phyloP scores from a whole-genome alignment of 1,284 basidiomycete genomes.

The Ceraceosorus guamensis region DNA sequence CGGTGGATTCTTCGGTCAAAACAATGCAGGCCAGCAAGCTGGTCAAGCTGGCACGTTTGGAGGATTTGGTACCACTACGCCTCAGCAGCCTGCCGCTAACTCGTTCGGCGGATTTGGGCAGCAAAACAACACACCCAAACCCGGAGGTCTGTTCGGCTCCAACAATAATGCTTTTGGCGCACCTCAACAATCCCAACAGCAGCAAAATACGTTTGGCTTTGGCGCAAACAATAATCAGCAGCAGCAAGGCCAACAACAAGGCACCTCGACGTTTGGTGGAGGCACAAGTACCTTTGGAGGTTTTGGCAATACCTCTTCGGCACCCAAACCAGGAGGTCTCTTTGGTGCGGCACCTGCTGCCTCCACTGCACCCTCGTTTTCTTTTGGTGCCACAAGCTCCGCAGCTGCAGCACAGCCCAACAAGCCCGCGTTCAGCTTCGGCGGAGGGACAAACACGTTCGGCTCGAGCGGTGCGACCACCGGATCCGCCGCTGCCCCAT shows the following conservation, averaged over 20 bases:
- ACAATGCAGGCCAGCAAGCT: conserved; percentile 30
- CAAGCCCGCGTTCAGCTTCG: conserved; percentile 43
- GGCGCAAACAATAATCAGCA: not conserved
- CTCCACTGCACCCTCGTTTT: conserved; percentile 28
- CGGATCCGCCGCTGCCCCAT: conserved; percentile 21
- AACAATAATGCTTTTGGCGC: conserved; percentile 18
- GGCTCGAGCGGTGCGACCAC: conserved; percentile 17
- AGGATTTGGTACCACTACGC: conserved; percentile 20
- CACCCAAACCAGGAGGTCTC: conserved; percentile 3
- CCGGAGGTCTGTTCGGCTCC: conserved; percentile 55
- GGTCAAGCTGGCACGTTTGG: conserved; percentile 31
- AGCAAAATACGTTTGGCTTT: too few species aligned
- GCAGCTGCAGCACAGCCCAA: conserved; percentile 16
- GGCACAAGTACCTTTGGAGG: conserved; percentile 35
- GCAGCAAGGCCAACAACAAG: conserved; percentile 28
- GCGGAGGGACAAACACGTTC: conserved; percentile 20
- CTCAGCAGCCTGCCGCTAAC: conserved; percentile 40
- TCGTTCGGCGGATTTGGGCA: conserved; percentile 23
- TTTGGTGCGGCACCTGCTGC: conserved; percentile 19
- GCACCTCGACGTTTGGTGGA: conserved; percentile 28
- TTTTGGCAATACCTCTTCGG: conserved; percentile 18
- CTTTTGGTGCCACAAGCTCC: conserved; percentile 29
- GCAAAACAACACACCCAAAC: conserved; percentile 17
- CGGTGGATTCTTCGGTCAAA: conserved; percentile 34
- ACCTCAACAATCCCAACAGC: not conserved